These are phyloP conservation scores for Leccinum solheimii DNA, from an alignment of 1,284 basidiomycete genomes.

Conservation along the genomic window DNA sequence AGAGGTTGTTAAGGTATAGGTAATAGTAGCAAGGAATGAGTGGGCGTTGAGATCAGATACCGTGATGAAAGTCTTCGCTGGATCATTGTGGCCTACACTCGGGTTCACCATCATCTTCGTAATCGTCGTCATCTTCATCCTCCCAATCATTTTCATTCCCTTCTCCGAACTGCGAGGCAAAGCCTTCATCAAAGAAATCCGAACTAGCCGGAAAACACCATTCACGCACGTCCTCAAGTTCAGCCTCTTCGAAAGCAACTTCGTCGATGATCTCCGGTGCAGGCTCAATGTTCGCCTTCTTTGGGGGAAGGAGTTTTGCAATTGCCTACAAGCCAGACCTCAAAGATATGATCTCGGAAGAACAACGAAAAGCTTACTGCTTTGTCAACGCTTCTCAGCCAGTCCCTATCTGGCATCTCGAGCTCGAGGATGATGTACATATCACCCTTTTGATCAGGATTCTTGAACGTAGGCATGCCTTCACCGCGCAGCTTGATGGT, in stretches of 20 bases:
- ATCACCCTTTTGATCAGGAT: constrained; percentile 71
- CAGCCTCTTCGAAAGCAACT: constrained; percentile 70
- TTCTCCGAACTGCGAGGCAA: constrained; percentile 70
- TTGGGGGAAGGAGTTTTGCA: constrained; percentile 67
- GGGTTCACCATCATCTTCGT: constrained; percentile 52
- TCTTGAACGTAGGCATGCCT: constrained; percentile 82
- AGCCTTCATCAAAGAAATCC: constrained; percentile 72
- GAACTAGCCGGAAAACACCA: constrained; percentile 66
- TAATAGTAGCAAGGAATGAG: constrained; percentile 16
- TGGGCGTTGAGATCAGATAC: constrained; percentile 11
- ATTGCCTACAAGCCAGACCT: constrained; percentile 49
- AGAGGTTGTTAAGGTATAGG: constrained; percentile 19
- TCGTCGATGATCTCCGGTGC: constrained; percentile 70
- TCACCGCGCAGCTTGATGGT: constrained; percentile 77
- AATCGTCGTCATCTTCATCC: constrained; percentile 61
- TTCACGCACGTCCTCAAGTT: constrained; percentile 77
- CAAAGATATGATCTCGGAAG: not conserved
- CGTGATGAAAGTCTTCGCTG: constrained; percentile 4
- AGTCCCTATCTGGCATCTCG: constrained; percentile 79
- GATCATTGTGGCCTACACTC: constrained; percentile 66
- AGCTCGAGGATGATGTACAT: constrained; percentile 79
- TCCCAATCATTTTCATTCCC: constrained; percentile 67
- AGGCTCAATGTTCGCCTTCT: constrained; percentile 70
- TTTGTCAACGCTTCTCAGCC: constrained; percentile 62
- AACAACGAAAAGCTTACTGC: constrained; percentile 43